phyloP scores from a whole-genome alignment of 306 rosid genomes.

The Medicago truncatula region DNA sequence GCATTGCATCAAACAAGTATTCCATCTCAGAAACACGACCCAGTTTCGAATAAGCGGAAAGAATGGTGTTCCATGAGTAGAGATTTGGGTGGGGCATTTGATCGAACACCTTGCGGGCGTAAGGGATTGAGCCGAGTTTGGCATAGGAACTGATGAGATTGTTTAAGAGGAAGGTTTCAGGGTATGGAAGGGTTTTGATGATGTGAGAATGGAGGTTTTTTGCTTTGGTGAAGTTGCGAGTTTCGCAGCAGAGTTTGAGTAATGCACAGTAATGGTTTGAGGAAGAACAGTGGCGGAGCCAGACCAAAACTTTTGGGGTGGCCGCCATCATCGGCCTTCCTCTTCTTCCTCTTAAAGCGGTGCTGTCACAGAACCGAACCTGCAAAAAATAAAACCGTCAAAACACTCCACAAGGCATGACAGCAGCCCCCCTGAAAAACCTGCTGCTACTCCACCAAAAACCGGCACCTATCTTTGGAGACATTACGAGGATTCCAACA shows the following conservation, averaged over 20 bases:
- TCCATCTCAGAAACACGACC: slow-evolving; percentile 63
- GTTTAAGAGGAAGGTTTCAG: slow-evolving; percentile 74
- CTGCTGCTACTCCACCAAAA: no score
- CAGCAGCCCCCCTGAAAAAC: no score
- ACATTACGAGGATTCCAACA: no score
- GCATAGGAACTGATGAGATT: slow-evolving; percentile 61
- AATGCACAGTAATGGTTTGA: slow-evolving; percentile 68
- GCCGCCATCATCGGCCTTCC: no score
- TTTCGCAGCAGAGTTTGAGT: slow-evolving; percentile 66
- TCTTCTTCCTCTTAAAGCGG: no score
- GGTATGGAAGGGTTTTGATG: slow-evolving; percentile 52
- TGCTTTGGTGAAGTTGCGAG: slow-evolving; percentile 38
- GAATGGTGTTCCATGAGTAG: slow-evolving; percentile 77
- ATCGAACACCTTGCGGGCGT: slow-evolving; percentile 75
- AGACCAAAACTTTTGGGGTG: no score
- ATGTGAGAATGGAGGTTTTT: slow-evolving; percentile 76
- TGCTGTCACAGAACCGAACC: no score
- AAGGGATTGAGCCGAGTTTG: slow-evolving; percentile 49
- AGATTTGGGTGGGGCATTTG: slow-evolving; percentile 62
- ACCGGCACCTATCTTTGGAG: no score
- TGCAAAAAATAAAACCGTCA: no score
- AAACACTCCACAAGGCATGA: no score
- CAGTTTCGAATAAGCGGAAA: slow-evolving; percentile 64
- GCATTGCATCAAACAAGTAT: slow-evolving; percentile 60
- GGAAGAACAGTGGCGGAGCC: slow-evolving; percentile 53